Evolutionary conservation across 164 flowering plant genomes (phyloP), one percentile per base, ranked within the genome.

Genomic region (Liquidambar formosana): DNA sequence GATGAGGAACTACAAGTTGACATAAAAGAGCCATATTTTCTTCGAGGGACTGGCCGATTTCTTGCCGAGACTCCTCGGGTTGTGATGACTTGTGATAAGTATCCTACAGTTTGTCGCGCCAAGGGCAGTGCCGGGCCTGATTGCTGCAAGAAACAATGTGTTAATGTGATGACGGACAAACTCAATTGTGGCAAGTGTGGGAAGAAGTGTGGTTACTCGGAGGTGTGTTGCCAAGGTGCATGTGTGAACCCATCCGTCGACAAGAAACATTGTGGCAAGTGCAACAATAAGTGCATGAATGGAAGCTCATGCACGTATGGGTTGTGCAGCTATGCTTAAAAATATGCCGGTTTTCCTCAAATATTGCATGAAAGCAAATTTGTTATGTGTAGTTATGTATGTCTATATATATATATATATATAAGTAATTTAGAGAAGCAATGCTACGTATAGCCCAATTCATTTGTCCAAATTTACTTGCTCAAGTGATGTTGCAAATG

Each of bases 111-210:
- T 1, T 88, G 95, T 49, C 76, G 69, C 0, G 63, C 18, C 15
- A 77, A 71, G 47, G 81, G 89, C 10, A 86, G 89, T 68, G 68
- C 78, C 0, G 84, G 88, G 19, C 82, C 75, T 2, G 73, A 83
- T 57, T 85, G 89, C 67, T 85, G 89, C 78, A 73, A 75, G 69
- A 85, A 80, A 73, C 73, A 65, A 51, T 85, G 89, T 48, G 85
- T 85, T 10, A 76, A 83, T 10, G 76, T 83, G 52, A 16, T 1
- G 15, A 75, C 44, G 10, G 89, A 85, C 60, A 67, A 54, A 48
- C 23, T 28, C 12, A 85, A 85, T 59, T 85, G 89, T 56, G 86
- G 89, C 2, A 60, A 5, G 65, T 85, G 89, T 33, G 86, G 86
- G n/a, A 53, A 70, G 38, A 83, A 70, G 63, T 85, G 89, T 59